Conservation (phyloP, 345 rosid genomes). For the Kandelia obovata region DNA sequence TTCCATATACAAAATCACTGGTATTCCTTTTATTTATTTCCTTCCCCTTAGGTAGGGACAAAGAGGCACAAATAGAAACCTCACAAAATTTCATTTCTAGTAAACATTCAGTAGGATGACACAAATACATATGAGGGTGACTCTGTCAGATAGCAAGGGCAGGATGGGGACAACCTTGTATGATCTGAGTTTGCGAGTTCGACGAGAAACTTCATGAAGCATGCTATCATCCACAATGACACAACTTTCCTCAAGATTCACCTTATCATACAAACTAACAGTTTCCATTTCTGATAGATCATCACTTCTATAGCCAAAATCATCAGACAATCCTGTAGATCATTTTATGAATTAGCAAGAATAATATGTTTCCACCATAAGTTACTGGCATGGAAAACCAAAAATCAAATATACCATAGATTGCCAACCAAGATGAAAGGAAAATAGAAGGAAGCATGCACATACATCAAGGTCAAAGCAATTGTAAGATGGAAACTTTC, state of each 20-base stretch:
- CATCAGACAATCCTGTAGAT: conserved; percentile 32
- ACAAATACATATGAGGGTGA: neutral
- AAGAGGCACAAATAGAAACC: neutral
- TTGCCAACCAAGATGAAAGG: neutral
- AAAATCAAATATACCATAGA: neutral
- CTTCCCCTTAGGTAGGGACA: too few relatives aligned
- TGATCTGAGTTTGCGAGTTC: conserved; percentile 49
- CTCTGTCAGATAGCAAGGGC: conserved; percentile 1
- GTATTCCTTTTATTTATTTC: too few relatives aligned
- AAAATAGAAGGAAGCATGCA: neutral
- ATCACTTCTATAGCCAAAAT: conserved; percentile 12
- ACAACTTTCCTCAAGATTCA: conserved; percentile 43
- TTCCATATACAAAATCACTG: too few relatives aligned
- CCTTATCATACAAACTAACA: conserved; percentile 38
- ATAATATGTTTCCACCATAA: conserved; percentile 3
- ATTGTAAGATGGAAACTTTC: neutral
- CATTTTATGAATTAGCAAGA: conserved; percentile 3
- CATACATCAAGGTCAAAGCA: neutral
- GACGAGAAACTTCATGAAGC: conserved; percentile 46
- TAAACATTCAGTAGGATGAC: neutral
- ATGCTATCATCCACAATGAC: conserved; percentile 33
- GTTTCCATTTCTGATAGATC: conserved; percentile 42
- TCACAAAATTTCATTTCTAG: neutral
- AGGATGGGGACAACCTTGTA: conserved; percentile 48
- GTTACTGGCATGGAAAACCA: neutral